Evolutionary conservation across 768 basidiomycete genomes (phyloP).

Genomic region (Postia placenta): DNA sequence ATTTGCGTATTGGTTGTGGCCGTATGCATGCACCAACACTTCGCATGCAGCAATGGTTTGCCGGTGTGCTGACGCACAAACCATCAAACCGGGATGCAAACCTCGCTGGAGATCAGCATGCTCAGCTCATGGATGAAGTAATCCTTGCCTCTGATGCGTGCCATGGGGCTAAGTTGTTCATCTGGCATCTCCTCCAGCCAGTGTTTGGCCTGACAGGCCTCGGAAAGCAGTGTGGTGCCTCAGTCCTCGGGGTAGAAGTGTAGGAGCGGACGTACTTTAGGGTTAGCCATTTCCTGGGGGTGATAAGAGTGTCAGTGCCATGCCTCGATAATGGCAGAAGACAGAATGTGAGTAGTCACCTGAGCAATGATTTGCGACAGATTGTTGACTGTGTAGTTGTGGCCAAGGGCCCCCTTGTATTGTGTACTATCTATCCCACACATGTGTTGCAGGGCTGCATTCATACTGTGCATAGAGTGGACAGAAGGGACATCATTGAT

Average conservation of each 20-base stretch:
- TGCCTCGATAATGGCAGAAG: too few relatives aligned
- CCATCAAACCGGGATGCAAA: conserved; percentile 1
- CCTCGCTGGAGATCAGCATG: background rate
- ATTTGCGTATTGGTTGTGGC: background rate
- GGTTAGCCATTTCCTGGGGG: conserved; percentile 11
- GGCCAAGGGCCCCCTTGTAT: conserved; percentile 2
- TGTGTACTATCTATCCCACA: conserved; percentile 3
- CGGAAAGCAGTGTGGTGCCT: background rate
- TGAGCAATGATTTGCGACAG: conserved; percentile 4
- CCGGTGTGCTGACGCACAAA: background rate
- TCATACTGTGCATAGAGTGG: background rate
- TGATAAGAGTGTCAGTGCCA: background rate
- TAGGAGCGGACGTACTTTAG: conserved; percentile 5
- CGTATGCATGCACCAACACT: background rate
- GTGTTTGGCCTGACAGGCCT: conserved; percentile 5
- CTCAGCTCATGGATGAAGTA: conserved; percentile 5
- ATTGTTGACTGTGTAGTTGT: conserved; percentile 5
- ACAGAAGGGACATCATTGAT: background rate
- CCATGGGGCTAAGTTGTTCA: conserved; percentile 4
- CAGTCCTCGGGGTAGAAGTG: conserved; percentile 4
- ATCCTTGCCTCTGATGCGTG: background rate
- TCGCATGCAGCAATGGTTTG: background rate
- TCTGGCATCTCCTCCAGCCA: conserved; percentile 7
- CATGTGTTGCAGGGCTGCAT: background rate
- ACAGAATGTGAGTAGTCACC: background rate